Evolutionary conservation across 768 basidiomycete genomes (phyloP).

Genomic region (Mycena rebaudengoi): DNA sequence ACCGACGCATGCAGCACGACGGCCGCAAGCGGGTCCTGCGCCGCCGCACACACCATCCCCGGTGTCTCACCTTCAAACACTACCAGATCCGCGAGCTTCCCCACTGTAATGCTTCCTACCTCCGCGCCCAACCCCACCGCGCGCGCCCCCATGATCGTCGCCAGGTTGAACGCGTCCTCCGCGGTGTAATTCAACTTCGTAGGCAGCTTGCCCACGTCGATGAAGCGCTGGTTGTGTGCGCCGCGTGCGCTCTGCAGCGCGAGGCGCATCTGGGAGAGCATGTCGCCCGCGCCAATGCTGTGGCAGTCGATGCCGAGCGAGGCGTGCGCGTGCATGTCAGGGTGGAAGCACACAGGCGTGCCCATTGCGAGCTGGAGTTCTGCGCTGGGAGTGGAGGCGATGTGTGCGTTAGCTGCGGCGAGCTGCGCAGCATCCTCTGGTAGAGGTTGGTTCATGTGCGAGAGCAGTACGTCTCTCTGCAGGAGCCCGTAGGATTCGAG

Average conservation of each 20-base stretch:
- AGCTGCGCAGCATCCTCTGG: slow-evolving; percentile 16
- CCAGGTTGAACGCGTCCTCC: slow-evolving; percentile 21
- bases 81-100: slow-evolving; percentile 23
- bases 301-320: slow-evolving; percentile 27
- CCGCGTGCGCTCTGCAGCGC: slow-evolving; percentile 20
- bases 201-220: slow-evolving; percentile 7
- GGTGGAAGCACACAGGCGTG: slow-evolving; percentile 18
- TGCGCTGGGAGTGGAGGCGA: slow-evolving; percentile 20
- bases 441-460: slow-evolving; percentile 11
- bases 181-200: background rate
- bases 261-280: slow-evolving; percentile 24
- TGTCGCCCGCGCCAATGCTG: slow-evolving; percentile 20
- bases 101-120: slow-evolving; percentile 20
- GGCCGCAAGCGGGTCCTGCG: slow-evolving; percentile 24
- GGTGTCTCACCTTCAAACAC: slow-evolving; percentile 16
- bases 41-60: slow-evolving; percentile 15
- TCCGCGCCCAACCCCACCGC: slow-evolving; percentile 16
- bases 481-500: slow-evolving; percentile 19
- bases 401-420: slow-evolving; percentile 6
- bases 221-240: background rate
- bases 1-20: slow-evolving; percentile 21
- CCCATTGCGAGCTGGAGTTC: slow-evolving; percentile 23
- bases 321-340: slow-evolving; percentile 4
- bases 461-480: slow-evolving; percentile 19
- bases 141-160: slow-evolving; percentile 23